Percentiles rank a stretch among this genome's conserved stretches.
phyloP scores from a whole-genome alignment of 1,139 yeast genomes.

The Pichia sp. region DNA sequence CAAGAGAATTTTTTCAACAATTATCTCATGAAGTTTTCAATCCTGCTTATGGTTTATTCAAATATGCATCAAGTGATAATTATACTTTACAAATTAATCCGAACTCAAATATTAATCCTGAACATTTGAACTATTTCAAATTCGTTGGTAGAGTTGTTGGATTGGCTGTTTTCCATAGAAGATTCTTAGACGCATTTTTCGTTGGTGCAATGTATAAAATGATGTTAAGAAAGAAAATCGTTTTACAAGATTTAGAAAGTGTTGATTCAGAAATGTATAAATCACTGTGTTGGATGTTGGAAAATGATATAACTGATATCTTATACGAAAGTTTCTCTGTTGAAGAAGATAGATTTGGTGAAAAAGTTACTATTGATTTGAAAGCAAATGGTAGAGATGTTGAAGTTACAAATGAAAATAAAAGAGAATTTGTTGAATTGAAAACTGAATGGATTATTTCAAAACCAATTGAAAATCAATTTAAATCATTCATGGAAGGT shows the following conservation, averaged over 20 bases:
- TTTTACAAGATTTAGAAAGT: slow-evolving; percentile 96
- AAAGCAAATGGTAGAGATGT: slow-evolving; percentile 82
- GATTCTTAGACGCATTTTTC: slow-evolving; percentile 95
- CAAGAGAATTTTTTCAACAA: slow-evolving; percentile 93
- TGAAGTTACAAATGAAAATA: slow-evolving; percentile 90
- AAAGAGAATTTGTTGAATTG: slow-evolving; percentile 89
- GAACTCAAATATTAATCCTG: slow-evolving; percentile 96
- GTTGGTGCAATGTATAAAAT: slow-evolving; percentile 97
- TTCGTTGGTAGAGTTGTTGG: slow-evolving; percentile 98
- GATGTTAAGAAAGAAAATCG: slow-evolving; percentile 94
- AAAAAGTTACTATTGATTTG: slow-evolving; percentile 81
- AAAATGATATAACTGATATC: slow-evolving; percentile 83
- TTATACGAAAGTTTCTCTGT: slow-evolving; percentile 88
- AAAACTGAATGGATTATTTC: slow-evolving; percentile 95
- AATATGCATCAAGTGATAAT: slow-evolving; percentile 95
- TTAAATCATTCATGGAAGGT: slow-evolving; percentile 92
- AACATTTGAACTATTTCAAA: slow-evolving; percentile 94
- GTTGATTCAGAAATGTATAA: slow-evolving; percentile 96
- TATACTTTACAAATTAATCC: slow-evolving; percentile 97
- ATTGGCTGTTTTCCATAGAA: slow-evolving; percentile 93
- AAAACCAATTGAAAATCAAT: slow-evolving; percentile 90
- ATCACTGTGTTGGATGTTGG: slow-evolving; percentile 91
- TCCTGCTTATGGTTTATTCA: slow-evolving; percentile 94
- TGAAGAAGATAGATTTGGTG: slow-evolving; percentile 96
- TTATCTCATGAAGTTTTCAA: slow-evolving; percentile 97